These are phyloP conservation scores for Rhodotorula sp. DNA, from an alignment of 1,284 basidiomycete genomes.

Conservation along the genomic window DNA sequence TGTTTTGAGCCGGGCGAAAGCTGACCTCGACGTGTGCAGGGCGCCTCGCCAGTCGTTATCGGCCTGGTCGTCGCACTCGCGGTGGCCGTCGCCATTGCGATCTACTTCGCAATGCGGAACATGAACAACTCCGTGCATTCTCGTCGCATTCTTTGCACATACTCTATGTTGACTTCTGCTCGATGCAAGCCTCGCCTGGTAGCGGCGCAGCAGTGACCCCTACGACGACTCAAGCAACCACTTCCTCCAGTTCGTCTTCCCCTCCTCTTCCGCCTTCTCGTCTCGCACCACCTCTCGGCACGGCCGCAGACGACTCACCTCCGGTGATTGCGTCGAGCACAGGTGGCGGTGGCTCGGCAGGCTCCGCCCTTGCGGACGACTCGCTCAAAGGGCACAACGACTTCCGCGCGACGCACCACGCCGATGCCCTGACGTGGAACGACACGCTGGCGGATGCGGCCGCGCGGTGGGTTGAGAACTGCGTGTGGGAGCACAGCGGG, in stretches of 20 bases:
- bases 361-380: neutral
- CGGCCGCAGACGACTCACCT: too few species aligned
- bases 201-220: too few species aligned
- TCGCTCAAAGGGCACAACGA: constrained; percentile 30
- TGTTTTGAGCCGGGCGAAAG: neutral
- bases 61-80: neutral
- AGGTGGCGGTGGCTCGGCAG: too few species aligned
- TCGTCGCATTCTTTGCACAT: too few species aligned
- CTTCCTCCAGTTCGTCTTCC: neutral
- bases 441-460: constrained; percentile 18
- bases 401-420: constrained; percentile 28
- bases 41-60: neutral
- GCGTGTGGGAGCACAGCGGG: constrained; percentile 22
- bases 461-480: constrained; percentile 29
- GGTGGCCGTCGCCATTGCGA: neutral
- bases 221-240: too few species aligned
- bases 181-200: too few species aligned
- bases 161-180: too few species aligned
- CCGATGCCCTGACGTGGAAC: constrained; percentile 25
- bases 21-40: neutral
- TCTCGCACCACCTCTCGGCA: neutral
- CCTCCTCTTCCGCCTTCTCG: too few species aligned
- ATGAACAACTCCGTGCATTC: neutral
- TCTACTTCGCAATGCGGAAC: constrained; percentile 8
- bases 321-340: too few species aligned